These are phyloP conservation scores for Curvularia lunata DNA, from an alignment of 2,329 filamentous ascomycete genomes.

Conservation along the genomic window DNA sequence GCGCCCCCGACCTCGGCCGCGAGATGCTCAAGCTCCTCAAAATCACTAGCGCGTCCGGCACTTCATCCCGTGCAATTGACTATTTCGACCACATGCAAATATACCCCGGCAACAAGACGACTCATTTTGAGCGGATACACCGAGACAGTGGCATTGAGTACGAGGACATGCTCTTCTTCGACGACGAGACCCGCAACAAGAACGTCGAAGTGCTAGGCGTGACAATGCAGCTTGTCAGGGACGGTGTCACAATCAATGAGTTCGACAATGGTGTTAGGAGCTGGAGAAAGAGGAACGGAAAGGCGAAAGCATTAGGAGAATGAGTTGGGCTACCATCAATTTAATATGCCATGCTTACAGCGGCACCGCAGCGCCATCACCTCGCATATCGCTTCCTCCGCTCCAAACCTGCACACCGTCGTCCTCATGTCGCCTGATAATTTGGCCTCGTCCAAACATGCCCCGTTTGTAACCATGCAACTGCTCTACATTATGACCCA, in stretches of 20 bases:
- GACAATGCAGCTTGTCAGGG: slow-evolving; percentile 80
- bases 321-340: neutral
- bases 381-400: slow-evolving; percentile 85
- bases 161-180: slow-evolving; percentile 93
- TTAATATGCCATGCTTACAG: slow-evolving; percentile 16
- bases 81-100: slow-evolving; percentile 66
- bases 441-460: slow-evolving; percentile 84
- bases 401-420: slow-evolving; percentile 80
- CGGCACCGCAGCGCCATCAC: slow-evolving; percentile 76
- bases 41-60: slow-evolving; percentile 61
- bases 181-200: slow-evolving; percentile 85
- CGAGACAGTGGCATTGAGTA: slow-evolving; percentile 73
- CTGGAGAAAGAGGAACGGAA: slow-evolving; percentile 77
- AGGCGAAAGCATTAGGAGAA: slow-evolving; percentile 15
- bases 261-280: slow-evolving; percentile 78
- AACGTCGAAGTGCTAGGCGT: slow-evolving; percentile 83
- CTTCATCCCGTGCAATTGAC: slow-evolving; percentile 51
- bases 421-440: slow-evolving; percentile 80
- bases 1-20: slow-evolving; percentile 77
- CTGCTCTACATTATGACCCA: slow-evolving; percentile 77
- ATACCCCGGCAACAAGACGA: slow-evolving; percentile 79
- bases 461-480: slow-evolving; percentile 69
- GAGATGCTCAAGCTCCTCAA: slow-evolving; percentile 80
- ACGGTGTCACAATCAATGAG: slow-evolving; percentile 78
- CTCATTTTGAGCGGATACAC: slow-evolving; percentile 78